Conservation (phyloP, 1,284 basidiomycete genomes). For the Ganoderma lingzhi region DNA sequence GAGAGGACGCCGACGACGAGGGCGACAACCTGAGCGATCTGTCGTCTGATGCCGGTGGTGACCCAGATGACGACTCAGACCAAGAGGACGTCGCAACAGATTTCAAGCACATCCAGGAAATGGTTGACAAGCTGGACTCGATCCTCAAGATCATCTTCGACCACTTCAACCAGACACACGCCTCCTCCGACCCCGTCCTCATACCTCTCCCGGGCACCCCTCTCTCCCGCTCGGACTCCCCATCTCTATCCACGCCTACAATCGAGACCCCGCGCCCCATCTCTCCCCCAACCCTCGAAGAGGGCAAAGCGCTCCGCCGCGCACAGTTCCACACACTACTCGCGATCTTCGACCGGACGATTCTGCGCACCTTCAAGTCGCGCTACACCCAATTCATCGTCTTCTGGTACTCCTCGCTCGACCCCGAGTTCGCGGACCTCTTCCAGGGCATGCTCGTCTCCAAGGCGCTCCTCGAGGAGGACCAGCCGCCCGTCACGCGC, state of each 20-base stretch:
- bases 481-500: conserved; percentile 77
- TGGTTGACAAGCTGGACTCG: conserved; percentile 91
- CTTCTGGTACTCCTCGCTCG: conserved; percentile 95
- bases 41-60: conserved; percentile 73
- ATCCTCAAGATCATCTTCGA: conserved; percentile 89
- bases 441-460: conserved; percentile 95
- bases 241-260: conserved; percentile 25
- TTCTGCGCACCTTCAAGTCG: conserved; percentile 95
- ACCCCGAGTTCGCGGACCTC: conserved; percentile 89
- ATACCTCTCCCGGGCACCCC: conserved; percentile 37
- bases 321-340: conserved; percentile 89
- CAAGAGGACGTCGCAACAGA: conserved; percentile 56
- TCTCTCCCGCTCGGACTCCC: conserved; percentile 34
- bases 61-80: conserved; percentile 55
- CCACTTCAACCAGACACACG: conserved; percentile 70
- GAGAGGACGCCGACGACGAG: conserved; percentile 56
- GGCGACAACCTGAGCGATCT: conserved; percentile 66
- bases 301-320: conserved; percentile 49
- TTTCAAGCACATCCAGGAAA: conserved; percentile 78
- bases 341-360: conserved; percentile 91
- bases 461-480: conserved; percentile 78
- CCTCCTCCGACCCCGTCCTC: conserved; percentile 31
- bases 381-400: conserved; percentile 97
- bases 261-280: conserved; percentile 25
- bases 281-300: conserved; percentile 41